Base-by-base conservation (phyloP, 225 moss, liverwort and hornwort species). In the Ulota crispa region DNA sequence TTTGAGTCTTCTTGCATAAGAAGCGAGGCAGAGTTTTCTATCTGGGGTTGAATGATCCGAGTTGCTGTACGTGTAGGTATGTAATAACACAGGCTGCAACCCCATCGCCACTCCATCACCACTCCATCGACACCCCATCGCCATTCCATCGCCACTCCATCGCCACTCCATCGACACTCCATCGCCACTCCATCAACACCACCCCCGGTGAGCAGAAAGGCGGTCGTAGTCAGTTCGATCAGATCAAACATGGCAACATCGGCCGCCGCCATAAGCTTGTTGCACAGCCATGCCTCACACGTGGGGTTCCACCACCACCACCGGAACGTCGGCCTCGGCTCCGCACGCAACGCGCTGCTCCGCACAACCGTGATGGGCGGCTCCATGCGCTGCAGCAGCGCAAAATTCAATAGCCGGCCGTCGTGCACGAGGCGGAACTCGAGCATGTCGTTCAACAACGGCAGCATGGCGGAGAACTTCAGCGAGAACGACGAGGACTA, bases 401-500 rank as follows among this genome's bases (percentile, higher is more conserved):
- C 39, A 2, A 39, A 39, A 39, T 39, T 9, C 39, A 39, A 1
- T 39, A 39, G 78, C 50, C 39, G 78, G 27, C 21, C 80, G 1
- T 80, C 85, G 41, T 23, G 36, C 23, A 78, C 79, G 23, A 75
- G 78, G 68, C 87, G 93, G 43, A 91, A 97, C 80, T 93, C 97
- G 74, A 97, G 95, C 85, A 93, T 93, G 91, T 95, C 97, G 56
- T 97, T 94, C 72, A 95, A 97, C 55, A 94, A 94, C 70, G 92
- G 91, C 9, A 91, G 93, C 83, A 91, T 89, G 73, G 97, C 92
- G 16, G 97, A 93, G 70, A 95, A 91, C 8, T 97, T 95, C 85
- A 95, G 93, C 64, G 95, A 95, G 83, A 92, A 89, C 53, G 97
- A 97, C 55, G 95, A 92, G 42, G 97, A 97, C 59, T 97, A 97